Conservation (phyloP, 2,329 filamentous ascomycete genomes). For the Didymella arachidicola region DNA sequence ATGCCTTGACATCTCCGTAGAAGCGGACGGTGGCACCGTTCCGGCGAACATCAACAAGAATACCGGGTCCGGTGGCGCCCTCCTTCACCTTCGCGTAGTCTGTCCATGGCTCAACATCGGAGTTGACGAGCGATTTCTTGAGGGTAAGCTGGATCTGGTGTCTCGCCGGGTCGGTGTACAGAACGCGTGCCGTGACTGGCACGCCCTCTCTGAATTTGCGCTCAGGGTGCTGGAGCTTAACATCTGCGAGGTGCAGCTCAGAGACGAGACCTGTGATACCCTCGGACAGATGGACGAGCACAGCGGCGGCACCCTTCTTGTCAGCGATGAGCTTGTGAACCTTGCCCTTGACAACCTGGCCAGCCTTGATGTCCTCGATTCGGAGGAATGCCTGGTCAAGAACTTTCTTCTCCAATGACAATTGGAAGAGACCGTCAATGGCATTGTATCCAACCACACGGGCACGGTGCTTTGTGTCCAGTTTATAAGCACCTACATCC, state of each 20-base stretch:
- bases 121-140: slow-evolving; percentile 94
- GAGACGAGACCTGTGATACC: slow-evolving; percentile 89
- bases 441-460: slow-evolving; percentile 87
- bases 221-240: slow-evolving; percentile 87
- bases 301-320: slow-evolving; percentile 76
- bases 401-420: slow-evolving; percentile 83
- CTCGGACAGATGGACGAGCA: slow-evolving; percentile 84
- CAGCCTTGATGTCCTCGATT: slow-evolving; percentile 87
- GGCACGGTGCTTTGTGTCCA: slow-evolving; percentile 79
- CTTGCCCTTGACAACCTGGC: slow-evolving; percentile 79
- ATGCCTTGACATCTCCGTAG: slow-evolving; percentile 82
- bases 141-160: slow-evolving; percentile 85
- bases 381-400: slow-evolving; percentile 88
- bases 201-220: slow-evolving; percentile 93
- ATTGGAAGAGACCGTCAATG: slow-evolving; percentile 82
- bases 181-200: slow-evolving; percentile 82
- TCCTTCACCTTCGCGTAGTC: slow-evolving; percentile 76
- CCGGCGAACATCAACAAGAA: slow-evolving; percentile 79
- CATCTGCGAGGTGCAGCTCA: slow-evolving; percentile 87
- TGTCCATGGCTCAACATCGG: slow-evolving; percentile 79
- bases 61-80: slow-evolving; percentile 83
- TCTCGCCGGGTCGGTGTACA: slow-evolving; percentile 79
- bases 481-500: slow-evolving; percentile 77
- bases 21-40: slow-evolving; percentile 91
- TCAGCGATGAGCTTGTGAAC: slow-evolving; percentile 86